Conservation (phyloP, 306 rosid genomes). For the Spatholobus suberectus region DNA sequence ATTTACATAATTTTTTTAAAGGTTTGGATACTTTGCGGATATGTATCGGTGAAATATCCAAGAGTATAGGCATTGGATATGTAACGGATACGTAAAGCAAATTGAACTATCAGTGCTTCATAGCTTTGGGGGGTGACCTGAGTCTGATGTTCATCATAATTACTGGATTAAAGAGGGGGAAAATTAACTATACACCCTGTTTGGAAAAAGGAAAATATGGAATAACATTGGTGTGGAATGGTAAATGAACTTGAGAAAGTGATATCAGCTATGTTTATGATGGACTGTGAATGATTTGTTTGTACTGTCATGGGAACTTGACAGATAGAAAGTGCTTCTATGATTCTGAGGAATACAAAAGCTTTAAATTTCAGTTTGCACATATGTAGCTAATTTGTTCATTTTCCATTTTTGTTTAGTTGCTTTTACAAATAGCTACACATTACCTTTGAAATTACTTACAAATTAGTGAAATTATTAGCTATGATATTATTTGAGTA, state of each 20-base stretch:
- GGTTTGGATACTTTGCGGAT: too few relatives aligned
- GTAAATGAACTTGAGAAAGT: neutral
- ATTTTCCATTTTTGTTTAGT: neutral
- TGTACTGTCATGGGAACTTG: neutral
- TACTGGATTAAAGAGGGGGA: neutral
- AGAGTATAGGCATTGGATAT: too few relatives aligned
- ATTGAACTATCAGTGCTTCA: too few relatives aligned
- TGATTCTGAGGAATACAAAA: neutral
- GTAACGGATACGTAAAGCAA: too few relatives aligned
- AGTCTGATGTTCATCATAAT: neutral
- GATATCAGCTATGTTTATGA: neutral
- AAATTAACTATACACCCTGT: neutral
- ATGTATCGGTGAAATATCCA: too few relatives aligned
- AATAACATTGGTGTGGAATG: neutral
- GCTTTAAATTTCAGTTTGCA: conserved; percentile 6
- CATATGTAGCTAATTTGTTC: neutral
- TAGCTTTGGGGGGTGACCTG: neutral
- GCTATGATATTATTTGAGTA: neutral
- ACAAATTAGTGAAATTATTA: neutral
- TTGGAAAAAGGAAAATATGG: neutral
- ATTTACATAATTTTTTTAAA: too few relatives aligned
- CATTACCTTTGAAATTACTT: neutral
- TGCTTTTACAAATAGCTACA: neutral
- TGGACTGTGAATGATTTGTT: neutral
- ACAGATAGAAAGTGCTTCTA: neutral